Evolutionary conservation across 23 red algal species (phyloP).

Genomic region (Pyropia yezoensis): DNA sequence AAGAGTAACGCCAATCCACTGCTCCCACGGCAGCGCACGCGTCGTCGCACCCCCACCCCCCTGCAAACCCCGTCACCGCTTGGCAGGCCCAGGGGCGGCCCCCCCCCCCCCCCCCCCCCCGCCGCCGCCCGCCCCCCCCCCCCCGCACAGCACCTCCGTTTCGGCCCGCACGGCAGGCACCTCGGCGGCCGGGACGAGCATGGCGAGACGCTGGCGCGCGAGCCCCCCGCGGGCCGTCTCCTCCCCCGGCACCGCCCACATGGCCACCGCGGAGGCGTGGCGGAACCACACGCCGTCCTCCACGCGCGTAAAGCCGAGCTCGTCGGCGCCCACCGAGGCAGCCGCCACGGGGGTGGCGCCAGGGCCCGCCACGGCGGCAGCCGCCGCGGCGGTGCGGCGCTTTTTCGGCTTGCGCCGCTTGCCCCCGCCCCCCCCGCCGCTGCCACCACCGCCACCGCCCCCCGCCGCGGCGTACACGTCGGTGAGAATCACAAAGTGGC

Average conservation of each 20-base stretch:
- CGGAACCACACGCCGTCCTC: background rate
- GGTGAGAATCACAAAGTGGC: conserved; percentile 52
- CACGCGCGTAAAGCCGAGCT: background rate
- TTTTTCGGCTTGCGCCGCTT: background rate
- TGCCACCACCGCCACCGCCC: too few relatives aligned
- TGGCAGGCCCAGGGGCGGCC: too few relatives aligned
- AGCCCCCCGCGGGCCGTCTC: background rate
- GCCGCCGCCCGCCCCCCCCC: too few relatives aligned
- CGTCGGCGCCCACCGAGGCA: background rate
- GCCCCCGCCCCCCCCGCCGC: too few relatives aligned
- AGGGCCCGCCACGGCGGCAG: too few relatives aligned
- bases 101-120: too few relatives aligned
- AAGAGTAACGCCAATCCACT: too few relatives aligned
- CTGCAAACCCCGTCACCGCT: too few relatives aligned
- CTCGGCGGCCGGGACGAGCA: background rate
- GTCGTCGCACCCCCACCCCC: too few relatives aligned
- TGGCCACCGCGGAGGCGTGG: background rate
- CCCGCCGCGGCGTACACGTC: conserved; percentile 11
- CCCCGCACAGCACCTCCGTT: too few relatives aligned
- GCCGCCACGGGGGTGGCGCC: too few relatives aligned
- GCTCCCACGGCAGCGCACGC: too few relatives aligned
- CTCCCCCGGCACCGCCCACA: conserved; percentile 1
- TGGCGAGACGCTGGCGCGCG: background rate
- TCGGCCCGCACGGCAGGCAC: background rate
- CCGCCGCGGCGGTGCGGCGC: background rate